Base-by-base conservation (phyloP, 345 rosid genomes). In the Moringa oleifera region DNA sequence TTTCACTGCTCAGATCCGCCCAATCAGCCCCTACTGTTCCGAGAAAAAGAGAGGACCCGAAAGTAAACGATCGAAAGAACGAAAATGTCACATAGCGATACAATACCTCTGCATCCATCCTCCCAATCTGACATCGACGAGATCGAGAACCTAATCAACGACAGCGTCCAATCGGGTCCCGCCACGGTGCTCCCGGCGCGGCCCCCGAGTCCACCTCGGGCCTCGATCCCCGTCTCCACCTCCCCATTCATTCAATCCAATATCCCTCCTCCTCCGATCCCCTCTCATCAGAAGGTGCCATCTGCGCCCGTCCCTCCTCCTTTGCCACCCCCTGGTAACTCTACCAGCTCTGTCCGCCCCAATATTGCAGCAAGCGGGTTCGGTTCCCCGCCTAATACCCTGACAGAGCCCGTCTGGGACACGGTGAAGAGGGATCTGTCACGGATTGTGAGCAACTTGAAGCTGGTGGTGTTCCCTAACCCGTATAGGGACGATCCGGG, bases 111-210 rank as follows among this genome's bases (percentile, higher is more conserved):
- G 24, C 85, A 86, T 53, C 56, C 89, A 0, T 83, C 99, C 9
- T 94, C 97, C 68, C 99, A 94, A 54, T 94, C 97, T 31, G 99
- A 90, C 81, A 94, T 88, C 76, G 99, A 94, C 81, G 99, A 94
- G 89, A 94, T 94, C 80, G 97, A 94, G 78, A 85, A 83, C 78
- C 91, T 94, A 67, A 90, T 94, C 79, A 73, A 75, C 82, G 85
- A 75, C 65, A 74, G 80, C 74, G 85, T 91, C 63, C 95, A 81
- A 51, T 77, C 93, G 7, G 79, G 71, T 22, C 79, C 87, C n/a
- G 79, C 96, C 59, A 77, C 92, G 4, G 97, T 90, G 65, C 90
- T 76, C 25, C 95, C 97, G 0, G 99, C 96, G 57, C 88, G 91
- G 0, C 92, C 90, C 0, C 86, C 89, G 6, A 86, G 97, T 23